Evolutionary conservation across 2,329 filamentous ascomycete species (phyloP), one percentile per base, ranked within the genome.

Genomic region (Xylariomycetidae sp.): DNA sequence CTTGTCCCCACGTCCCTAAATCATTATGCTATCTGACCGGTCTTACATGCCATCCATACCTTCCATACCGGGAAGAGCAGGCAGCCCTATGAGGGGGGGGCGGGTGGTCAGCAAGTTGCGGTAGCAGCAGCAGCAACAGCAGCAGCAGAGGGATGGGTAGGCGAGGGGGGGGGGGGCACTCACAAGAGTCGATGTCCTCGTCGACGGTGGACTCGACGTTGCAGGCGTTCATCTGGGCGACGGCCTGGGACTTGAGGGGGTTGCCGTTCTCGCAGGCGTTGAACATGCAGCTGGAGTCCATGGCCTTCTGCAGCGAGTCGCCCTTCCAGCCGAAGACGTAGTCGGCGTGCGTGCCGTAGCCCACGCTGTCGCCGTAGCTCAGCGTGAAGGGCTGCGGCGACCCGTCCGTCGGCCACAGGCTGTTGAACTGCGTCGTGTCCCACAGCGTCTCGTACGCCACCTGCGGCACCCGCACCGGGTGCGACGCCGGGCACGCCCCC

Each of bases 391-490:
- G 53, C 25, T 53, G 46, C n/a, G n/a, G n/a, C 5, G 47, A 50
- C n/a, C 54, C 57, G 47, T 59, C 54, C 25, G 52, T 49, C 14
- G 49, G 50, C 59, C 58, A 56, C 17, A 60, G 44, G 50, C 55
- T 48, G 42, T 59, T 60, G 44, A 64, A 65, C 28, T 49, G 42
- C 6, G 56, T 47, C 4, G 60, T 63, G 34, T 66, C 58, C 59
- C 64, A 68, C 40, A 68, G 61, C 19, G 67, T 64, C 46, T 68
- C 64, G 50, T 64, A 55, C 4, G 51, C 43, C 7, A 68, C 49
- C 40, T 68, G 67, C 1, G 64, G 57, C 4, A 68, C 56, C 4
- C 59, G 57, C 5, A 61, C 54, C 5, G 67, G 67, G 48, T 70
- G 52, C 13, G 49, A 52, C 4, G 44, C 46, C 1, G 65, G 63